phyloP scores from a whole-genome alignment of 208 protist species.

The Naegleria fowleri region DNA sequence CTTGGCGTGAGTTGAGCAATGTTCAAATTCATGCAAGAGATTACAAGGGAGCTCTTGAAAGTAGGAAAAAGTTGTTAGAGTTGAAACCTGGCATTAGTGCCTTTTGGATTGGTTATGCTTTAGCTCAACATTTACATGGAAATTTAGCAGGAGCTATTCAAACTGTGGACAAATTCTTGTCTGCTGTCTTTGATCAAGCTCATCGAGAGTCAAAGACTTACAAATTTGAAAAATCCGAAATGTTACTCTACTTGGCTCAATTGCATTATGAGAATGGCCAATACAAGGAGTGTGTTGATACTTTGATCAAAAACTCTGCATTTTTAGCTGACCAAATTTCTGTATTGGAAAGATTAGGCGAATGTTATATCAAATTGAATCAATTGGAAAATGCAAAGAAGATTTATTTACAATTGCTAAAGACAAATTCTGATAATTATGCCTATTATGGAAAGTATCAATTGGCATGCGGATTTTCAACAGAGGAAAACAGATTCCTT shows the following conservation, averaged over 20 bases:
- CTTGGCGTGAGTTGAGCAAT: slow-evolving; percentile 75
- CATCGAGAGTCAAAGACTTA: neutral
- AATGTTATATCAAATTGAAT: neutral
- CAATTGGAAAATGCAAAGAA: neutral
- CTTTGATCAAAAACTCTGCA: neutral
- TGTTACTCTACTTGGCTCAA: neutral
- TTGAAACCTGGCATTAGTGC: slow-evolving; percentile 69
- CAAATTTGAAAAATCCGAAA: neutral
- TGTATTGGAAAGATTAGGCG: neutral
- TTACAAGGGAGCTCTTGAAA: slow-evolving; percentile 74
- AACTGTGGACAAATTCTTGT: slow-evolving; percentile 1
- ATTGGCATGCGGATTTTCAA: slow-evolving; percentile 4
- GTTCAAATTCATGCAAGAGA: slow-evolving; percentile 83
- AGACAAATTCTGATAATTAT: slow-evolving; percentile 11
- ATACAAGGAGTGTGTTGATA: neutral
- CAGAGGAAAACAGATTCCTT: neutral
- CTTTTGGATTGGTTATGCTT: slow-evolving; percentile 60
- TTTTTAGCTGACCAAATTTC: neutral
- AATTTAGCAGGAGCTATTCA: neutral
- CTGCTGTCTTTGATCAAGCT: neutral
- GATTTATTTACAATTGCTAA: neutral
- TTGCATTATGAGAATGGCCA: neutral
- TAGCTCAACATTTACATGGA: neutral
- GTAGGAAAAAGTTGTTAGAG: slow-evolving; percentile 71
- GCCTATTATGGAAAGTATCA: neutral